phyloP scores from a whole-genome alignment of 2,329 filamentous ascomycete genomes.

The Talaromyces sp. region DNA sequence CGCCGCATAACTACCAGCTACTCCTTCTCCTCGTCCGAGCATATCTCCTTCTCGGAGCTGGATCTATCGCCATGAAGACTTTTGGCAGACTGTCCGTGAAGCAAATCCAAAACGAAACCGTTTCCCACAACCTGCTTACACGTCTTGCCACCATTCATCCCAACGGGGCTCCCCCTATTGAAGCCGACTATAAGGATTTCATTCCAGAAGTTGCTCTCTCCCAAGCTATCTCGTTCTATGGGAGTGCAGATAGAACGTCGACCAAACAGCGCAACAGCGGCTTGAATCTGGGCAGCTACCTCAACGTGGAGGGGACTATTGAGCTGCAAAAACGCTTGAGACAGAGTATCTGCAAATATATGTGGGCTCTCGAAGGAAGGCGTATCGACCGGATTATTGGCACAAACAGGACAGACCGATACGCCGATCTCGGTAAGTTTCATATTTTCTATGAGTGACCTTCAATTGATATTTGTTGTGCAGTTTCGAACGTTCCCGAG shows the following conservation, averaged over 20 bases:
- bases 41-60: constrained; percentile 38
- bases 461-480: not conserved
- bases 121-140: constrained; percentile 43
- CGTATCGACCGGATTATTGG: constrained; percentile 35
- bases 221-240: constrained; percentile 37
- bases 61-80: constrained; percentile 40
- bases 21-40: constrained; percentile 39
- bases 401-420: constrained; percentile 28
- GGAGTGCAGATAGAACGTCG: constrained; percentile 32
- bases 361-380: constrained; percentile 38
- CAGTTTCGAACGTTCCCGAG: constrained; percentile 25
- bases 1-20: constrained; percentile 42
- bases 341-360: constrained; percentile 35
- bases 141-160: constrained; percentile 44
- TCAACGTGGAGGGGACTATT: constrained; percentile 38
- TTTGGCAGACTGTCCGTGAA: constrained; percentile 44
- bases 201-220: constrained; percentile 36
- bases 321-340: constrained; percentile 33
- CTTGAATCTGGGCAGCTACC: constrained; percentile 37
- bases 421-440: constrained; percentile 32
- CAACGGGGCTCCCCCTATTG: constrained; percentile 33
- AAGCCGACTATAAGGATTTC: constrained; percentile 37
- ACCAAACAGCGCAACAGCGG: constrained; percentile 31
- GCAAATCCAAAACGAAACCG: constrained; percentile 43
- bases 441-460: not conserved